phyloP scores from a whole-genome alignment of 805 yeast genomes.

The Starmerella potacharoeniae region DNA sequence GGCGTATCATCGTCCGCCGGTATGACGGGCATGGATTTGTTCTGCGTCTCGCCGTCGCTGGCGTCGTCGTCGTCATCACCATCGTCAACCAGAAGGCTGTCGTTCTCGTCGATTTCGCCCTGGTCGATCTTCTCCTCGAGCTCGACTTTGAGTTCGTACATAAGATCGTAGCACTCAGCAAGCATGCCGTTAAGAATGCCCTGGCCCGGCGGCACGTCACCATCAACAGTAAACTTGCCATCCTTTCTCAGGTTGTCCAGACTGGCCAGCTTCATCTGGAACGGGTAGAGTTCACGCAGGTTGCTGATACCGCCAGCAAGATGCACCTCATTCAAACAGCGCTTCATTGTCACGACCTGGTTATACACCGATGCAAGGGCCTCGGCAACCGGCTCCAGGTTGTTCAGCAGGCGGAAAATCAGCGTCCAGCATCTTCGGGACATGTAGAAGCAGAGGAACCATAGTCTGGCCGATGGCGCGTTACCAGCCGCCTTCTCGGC shows the following conservation, averaged over 20 bases:
- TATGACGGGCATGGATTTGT: not conserved
- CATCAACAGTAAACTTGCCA: conserved; percentile 83
- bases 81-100: conserved; percentile 13
- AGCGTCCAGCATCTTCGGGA: conserved; percentile 84
- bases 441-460: conserved; percentile 37
- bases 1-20: not conserved
- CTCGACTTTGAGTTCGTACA: conserved; percentile 66
- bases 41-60: not conserved
- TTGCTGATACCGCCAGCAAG: conserved; percentile 85
- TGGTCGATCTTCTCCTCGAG: conserved; percentile 21
- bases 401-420: conserved; percentile 76
- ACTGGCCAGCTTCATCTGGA: conserved; percentile 85
- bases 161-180: conserved; percentile 88
- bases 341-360: conserved; percentile 80
- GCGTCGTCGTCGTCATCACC: conserved; percentile 5
- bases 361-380: conserved; percentile 88
- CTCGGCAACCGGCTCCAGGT: conserved; percentile 92
- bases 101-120: conserved; percentile 12
- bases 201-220: conserved; percentile 94
- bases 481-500: too few species aligned
- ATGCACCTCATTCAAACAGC: conserved; percentile 80
- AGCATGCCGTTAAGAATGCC: conserved; percentile 84
- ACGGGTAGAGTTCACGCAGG: conserved; percentile 85
- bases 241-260: conserved; percentile 77
- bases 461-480: not conserved